Percentiles rank a stretch among this genome's conserved stretches.
phyloP scores from a whole-genome alignment of 192 early-diverging fungal genomes.

The Podila horticola region DNA sequence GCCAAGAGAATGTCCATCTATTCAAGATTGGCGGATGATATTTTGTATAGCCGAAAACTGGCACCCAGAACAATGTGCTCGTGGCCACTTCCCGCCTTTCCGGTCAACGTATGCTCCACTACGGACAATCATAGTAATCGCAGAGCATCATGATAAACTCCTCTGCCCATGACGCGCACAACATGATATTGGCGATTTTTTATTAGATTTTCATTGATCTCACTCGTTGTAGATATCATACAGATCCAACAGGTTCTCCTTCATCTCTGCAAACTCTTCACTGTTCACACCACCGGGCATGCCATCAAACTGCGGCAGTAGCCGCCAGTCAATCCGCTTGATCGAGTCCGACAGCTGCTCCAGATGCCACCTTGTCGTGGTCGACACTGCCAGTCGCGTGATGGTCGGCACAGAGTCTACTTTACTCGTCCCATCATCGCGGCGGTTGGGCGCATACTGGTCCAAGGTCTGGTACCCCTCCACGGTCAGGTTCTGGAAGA shows the following conservation, averaged over 20 bases:
- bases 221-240: slow-evolving; percentile 51
- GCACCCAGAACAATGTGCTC: too few relatives aligned
- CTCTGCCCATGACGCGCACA: too few relatives aligned
- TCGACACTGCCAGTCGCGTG: slow-evolving; percentile 28
- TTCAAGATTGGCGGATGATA: not conserved
- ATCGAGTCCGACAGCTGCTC: slow-evolving; percentile 36
- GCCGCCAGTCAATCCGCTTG: slow-evolving; percentile 22
- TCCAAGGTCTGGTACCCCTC: slow-evolving; percentile 34
- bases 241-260: slow-evolving; percentile 36
- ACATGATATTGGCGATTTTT: not conserved
- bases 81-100: too few relatives aligned
- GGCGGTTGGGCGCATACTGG: slow-evolving; percentile 15
- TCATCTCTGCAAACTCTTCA: slow-evolving; percentile 39
- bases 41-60: not conserved
- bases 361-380: slow-evolving; percentile 38
- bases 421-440: slow-evolving; percentile 43
- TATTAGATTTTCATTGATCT: not conserved
- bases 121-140: too few relatives aligned
- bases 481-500: slow-evolving; percentile 42
- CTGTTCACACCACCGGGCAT: slow-evolving; percentile 18
- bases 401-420: slow-evolving; percentile 27
- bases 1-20: too few relatives aligned
- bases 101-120: too few relatives aligned
- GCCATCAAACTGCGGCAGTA: slow-evolving; percentile 31
- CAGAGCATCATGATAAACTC: too few relatives aligned